These are phyloP conservation scores for Lactarius deliciosus DNA, from an alignment of 768 basidiomycete species.

Conservation along the genomic window DNA sequence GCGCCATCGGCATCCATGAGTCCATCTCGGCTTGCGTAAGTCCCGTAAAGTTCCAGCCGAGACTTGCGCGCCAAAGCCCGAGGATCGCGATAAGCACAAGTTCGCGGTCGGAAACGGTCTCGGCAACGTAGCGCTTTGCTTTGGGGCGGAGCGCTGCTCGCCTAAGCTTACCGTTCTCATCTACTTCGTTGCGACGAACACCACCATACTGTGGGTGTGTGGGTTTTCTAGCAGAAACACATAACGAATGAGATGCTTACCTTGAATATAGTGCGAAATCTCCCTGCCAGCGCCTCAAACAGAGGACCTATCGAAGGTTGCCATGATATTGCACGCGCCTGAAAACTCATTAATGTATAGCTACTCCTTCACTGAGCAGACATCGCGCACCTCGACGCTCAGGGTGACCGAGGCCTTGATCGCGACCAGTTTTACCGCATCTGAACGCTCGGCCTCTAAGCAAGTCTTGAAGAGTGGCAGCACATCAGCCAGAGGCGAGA, in stretches of 20 bases:
- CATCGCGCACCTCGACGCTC: conserved; percentile 56
- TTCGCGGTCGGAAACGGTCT: conserved; percentile 67
- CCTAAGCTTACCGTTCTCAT: conserved; percentile 54
- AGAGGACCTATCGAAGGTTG: conserved; percentile 55
- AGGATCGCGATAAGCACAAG: conserved; percentile 68
- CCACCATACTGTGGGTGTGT: conserved; percentile 44
- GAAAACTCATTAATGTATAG: conserved; percentile 10
- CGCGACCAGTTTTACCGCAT: conserved; percentile 76
- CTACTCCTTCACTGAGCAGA: background rate
- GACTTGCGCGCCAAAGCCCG: conserved; percentile 62
- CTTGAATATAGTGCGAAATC: conserved; percentile 56
- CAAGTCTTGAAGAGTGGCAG: conserved; percentile 61
- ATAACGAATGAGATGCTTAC: conserved; percentile 38
- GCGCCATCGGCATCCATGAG: conserved; percentile 47
- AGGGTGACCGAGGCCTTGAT: conserved; percentile 72
- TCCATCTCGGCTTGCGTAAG: conserved; percentile 43
- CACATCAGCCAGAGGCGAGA: conserved; percentile 61
- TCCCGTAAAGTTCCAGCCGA: conserved; percentile 53
- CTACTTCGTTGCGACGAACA: conserved; percentile 59
- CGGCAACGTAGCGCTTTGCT: conserved; percentile 53
- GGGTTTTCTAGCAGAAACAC: background rate
- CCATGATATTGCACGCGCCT: conserved; percentile 57
- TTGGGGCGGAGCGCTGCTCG: conserved; percentile 58
- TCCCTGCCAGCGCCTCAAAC: conserved; percentile 43
- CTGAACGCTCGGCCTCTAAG: conserved; percentile 73